Percentiles rank a stretch among this genome's conserved stretches.
Conservation (phyloP, 1,284 basidiomycete genomes). For the Boletus chippewaensis region DNA sequence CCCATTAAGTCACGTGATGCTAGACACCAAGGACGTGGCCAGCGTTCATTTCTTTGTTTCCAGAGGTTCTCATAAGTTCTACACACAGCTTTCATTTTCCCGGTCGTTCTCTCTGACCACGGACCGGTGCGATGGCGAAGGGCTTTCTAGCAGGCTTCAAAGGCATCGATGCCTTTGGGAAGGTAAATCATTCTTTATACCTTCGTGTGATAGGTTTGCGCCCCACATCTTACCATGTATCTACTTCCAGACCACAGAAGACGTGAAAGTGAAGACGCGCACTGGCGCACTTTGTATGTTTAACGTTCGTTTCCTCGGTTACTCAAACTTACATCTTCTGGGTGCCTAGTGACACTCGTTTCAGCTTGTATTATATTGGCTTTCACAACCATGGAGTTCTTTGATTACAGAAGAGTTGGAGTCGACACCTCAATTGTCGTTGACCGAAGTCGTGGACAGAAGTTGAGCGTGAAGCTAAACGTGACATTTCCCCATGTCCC, state of each 20-base stretch:
- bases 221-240: slow-evolving; percentile 10
- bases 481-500: slow-evolving; percentile 96
- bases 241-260: slow-evolving; percentile 78
- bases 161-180: slow-evolving; percentile 95
- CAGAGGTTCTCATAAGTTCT: slow-evolving; percentile 12
- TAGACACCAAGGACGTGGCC: neutral
- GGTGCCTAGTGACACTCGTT: slow-evolving; percentile 75
- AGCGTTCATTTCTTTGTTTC: neutral
- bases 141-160: slow-evolving; percentile 68
- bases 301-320: neutral
- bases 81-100: slow-evolving; percentile 27
- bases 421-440: slow-evolving; percentile 88
- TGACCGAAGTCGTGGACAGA: slow-evolving; percentile 92
- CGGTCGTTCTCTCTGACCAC: slow-evolving; percentile 27
- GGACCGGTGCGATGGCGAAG: slow-evolving; percentile 54
- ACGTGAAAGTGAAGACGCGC: slow-evolving; percentile 95
- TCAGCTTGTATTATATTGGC: slow-evolving; percentile 89
- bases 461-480: slow-evolving; percentile 87
- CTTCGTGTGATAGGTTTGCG: slow-evolving; percentile 9
- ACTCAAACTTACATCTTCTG: slow-evolving; percentile 3
- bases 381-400: slow-evolving; percentile 88
- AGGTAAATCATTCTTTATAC: slow-evolving; percentile 48
- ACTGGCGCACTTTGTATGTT: slow-evolving; percentile 83
- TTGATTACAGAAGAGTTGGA: slow-evolving; percentile 87
- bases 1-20: slow-evolving; percentile 21